Percentiles rank a stretch among this genome's conserved stretches.
Evolutionary conservation across 768 basidiomycete species (phyloP).

Genomic region (Mycena metata): DNA sequence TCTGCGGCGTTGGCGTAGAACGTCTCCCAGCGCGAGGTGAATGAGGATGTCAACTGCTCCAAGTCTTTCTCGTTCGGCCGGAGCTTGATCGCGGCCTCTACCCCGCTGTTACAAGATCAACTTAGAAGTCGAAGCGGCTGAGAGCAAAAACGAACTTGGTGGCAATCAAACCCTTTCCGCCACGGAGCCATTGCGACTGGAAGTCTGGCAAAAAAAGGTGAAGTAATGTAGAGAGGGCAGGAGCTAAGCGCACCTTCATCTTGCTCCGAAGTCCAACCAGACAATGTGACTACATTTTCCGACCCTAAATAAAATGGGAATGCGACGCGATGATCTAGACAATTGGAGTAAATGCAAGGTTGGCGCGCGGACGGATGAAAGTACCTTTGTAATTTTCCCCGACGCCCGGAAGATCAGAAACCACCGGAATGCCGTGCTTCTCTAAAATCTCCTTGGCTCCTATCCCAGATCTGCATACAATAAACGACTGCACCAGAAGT

Average conservation of each 20-base stretch:
- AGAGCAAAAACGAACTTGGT: slow-evolving; percentile 58
- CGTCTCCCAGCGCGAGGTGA: too few relatives aligned
- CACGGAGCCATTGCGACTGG: not conserved
- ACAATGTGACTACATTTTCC: not conserved
- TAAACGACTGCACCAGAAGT: too few relatives aligned
- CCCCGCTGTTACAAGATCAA: slow-evolving; percentile 51
- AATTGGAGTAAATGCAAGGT: not conserved
- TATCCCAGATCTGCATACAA: not conserved
- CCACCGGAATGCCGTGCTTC: not conserved
- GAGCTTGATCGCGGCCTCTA: slow-evolving; percentile 70
- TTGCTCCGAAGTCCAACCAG: not conserved
- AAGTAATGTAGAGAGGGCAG: not conserved
- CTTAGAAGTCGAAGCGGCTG: not conserved
- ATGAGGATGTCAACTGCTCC: slow-evolving; percentile 61
- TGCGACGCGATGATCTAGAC: not conserved
- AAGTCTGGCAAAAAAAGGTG: not conserved
- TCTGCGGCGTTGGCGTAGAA: too few relatives aligned
- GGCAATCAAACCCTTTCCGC: slow-evolving; percentile 57
- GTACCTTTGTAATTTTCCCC: slow-evolving; percentile 69
- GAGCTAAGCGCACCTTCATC: not conserved
- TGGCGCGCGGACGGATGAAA: too few relatives aligned
- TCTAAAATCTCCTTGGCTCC: slow-evolving; percentile 1
- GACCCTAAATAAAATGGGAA: not conserved
- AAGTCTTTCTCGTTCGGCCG: slow-evolving; percentile 65
- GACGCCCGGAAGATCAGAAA: slow-evolving; percentile 68